Evolutionary conservation across 805 yeast genomes (phyloP).

Genomic region (Yarrowia sp.): DNA sequence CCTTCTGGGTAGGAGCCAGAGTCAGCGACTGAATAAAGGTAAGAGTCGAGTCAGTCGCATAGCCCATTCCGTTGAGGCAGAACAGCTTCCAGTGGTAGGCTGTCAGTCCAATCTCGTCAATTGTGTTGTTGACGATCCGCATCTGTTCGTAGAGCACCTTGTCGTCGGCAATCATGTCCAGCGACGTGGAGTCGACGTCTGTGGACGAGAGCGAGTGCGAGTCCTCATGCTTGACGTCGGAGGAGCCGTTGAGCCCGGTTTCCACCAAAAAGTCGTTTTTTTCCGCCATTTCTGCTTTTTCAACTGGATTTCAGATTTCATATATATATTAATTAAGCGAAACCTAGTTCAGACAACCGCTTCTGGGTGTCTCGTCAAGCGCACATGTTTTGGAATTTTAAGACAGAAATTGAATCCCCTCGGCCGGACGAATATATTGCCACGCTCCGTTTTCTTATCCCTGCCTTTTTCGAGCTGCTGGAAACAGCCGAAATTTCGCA

Average conservation of each 20-base stretch:
- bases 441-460: background rate
- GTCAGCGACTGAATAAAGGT: constrained; percentile 49
- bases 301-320: background rate
- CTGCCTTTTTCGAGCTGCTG: background rate
- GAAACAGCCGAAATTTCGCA: background rate
- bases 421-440: background rate
- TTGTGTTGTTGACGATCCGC: constrained; percentile 49
- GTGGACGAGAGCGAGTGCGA: constrained; percentile 13
- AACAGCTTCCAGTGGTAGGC: constrained; percentile 53
- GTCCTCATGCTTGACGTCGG: background rate
- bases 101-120: constrained; percentile 62
- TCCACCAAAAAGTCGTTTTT: background rate
- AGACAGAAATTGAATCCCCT: background rate
- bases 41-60: constrained; percentile 54
- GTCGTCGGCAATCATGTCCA: constrained; percentile 20
- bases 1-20: constrained; percentile 47
- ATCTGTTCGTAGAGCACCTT: constrained; percentile 22
- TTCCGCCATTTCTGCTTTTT: background rate
- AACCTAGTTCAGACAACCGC: background rate
- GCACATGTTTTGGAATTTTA: background rate
- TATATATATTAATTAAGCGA: background rate
- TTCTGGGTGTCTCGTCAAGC: too few species aligned
- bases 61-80: constrained; percentile 56
- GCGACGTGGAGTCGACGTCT: background rate
- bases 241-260: background rate